These are phyloP conservation scores for Pythium dissotocum DNA, from an alignment of 352 stramenopile species.

Conservation along the genomic window DNA sequence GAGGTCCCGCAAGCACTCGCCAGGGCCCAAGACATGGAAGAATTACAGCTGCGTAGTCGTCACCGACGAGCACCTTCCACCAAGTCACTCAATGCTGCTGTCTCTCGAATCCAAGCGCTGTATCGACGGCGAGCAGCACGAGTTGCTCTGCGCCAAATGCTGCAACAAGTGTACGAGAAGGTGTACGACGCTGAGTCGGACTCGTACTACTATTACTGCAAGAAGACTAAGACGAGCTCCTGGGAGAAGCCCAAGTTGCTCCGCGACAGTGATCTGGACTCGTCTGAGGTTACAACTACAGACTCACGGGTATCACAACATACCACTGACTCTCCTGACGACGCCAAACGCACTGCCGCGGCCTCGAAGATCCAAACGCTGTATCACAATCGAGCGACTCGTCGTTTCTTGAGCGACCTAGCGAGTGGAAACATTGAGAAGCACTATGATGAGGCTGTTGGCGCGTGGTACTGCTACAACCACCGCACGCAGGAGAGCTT, in stretches of 20 bases:
- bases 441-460: slow-evolving; percentile 40
- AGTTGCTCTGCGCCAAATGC: slow-evolving; percentile 20
- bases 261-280: neutral
- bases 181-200: slow-evolving; percentile 34
- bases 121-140: slow-evolving; percentile 28
- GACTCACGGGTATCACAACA: neutral
- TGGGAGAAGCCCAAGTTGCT: slow-evolving; percentile 36
- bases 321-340: neutral
- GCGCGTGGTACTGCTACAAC: slow-evolving; percentile 63
- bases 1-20: slow-evolving; percentile 27
- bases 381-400: slow-evolving; percentile 36
- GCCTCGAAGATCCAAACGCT: slow-evolving; percentile 41
- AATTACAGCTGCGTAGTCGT: neutral
- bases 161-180: slow-evolving; percentile 36
- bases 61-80: neutral
- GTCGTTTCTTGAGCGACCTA: slow-evolving; percentile 42
- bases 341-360: slow-evolving; percentile 9
- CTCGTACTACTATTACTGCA: slow-evolving; percentile 38
- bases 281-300: neutral
- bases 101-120: slow-evolving; percentile 28
- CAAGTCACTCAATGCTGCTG: slow-evolving; percentile 11
- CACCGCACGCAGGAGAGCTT: slow-evolving; percentile 49
- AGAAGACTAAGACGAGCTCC: slow-evolving; percentile 31
- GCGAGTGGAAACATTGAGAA: slow-evolving; percentile 41
- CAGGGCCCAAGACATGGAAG: slow-evolving; percentile 1